Evolutionary conservation across 2,329 filamentous ascomycete genomes (phyloP).

Genomic region (Aspergillus pseudoglaucus): DNA sequence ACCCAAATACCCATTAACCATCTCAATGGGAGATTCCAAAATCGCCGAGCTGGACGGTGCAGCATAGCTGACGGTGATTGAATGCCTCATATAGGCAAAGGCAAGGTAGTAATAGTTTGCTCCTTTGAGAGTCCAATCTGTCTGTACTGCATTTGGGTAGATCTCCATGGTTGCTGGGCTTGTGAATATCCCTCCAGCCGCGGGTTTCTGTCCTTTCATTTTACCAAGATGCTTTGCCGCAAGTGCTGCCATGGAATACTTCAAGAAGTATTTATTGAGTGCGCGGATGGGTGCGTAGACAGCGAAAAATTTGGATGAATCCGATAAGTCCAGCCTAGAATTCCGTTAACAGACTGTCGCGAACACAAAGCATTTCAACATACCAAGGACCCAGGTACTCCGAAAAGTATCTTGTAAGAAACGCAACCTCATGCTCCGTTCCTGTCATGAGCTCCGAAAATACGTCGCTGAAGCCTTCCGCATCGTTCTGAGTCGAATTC

Average conservation of each 20-base stretch:
- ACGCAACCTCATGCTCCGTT: slow-evolving; percentile 33
- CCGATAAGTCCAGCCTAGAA: slow-evolving; percentile 33
- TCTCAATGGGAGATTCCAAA: slow-evolving; percentile 25
- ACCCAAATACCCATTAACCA: slow-evolving; percentile 19
- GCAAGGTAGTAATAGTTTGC: slow-evolving; percentile 56
- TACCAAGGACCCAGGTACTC: slow-evolving; percentile 32
- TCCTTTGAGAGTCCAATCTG: slow-evolving; percentile 56
- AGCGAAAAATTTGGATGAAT: slow-evolving; percentile 33
- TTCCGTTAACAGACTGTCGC: slow-evolving; percentile 7
- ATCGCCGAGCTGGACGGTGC: slow-evolving; percentile 24
- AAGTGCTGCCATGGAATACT: slow-evolving; percentile 32
- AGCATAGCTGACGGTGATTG: slow-evolving; percentile 26
- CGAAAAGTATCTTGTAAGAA: slow-evolving; percentile 32
- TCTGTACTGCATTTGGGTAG: slow-evolving; percentile 41
- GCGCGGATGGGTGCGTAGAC: slow-evolving; percentile 33
- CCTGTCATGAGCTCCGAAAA: slow-evolving; percentile 32
- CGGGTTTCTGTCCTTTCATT: slow-evolving; percentile 23
- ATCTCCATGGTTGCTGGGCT: slow-evolving; percentile 47
- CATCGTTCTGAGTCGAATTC: slow-evolving; percentile 16
- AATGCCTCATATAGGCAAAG: slow-evolving; percentile 44
- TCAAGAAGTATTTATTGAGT: slow-evolving; percentile 26
- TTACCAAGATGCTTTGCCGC: slow-evolving; percentile 35
- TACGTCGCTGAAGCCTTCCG: slow-evolving; percentile 28
- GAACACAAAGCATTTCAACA: background rate
- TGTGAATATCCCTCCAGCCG: slow-evolving; percentile 19